These are phyloP conservation scores for Dalechampia spathulata DNA, from an alignment of 441 rosid genomes.

Conservation along the genomic window DNA sequence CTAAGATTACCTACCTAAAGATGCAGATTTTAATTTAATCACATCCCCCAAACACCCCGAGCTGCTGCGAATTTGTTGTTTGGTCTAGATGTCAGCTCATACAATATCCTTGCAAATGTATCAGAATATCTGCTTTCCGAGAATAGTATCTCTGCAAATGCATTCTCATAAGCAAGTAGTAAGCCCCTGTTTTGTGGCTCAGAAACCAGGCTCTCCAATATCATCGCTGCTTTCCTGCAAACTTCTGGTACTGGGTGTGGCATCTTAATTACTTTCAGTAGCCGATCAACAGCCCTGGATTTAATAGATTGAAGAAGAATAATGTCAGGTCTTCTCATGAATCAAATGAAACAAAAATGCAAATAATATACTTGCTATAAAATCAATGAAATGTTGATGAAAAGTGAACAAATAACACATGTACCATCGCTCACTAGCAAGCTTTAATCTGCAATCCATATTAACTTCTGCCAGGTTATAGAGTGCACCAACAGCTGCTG, in stretches of 20 bases:
- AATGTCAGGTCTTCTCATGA: neutral
- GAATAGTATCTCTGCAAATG: conserved; percentile 83
- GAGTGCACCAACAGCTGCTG: conserved; percentile 91
- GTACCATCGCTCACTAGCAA: conserved; percentile 91
- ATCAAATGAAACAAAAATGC: neutral
- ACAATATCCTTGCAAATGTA: conserved; percentile 81
- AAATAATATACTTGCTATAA: neutral
- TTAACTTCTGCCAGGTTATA: conserved; percentile 89
- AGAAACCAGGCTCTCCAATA: conserved; percentile 76
- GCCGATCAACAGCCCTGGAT: conserved; percentile 85
- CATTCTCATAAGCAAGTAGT: conserved; percentile 73
- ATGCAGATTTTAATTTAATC: conserved; percentile 21
- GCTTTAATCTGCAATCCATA: conserved; percentile 94
- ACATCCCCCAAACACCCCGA: conserved; percentile 96
- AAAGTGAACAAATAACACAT: neutral
- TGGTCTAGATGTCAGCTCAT: conserved; percentile 83
- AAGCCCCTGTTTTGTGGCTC: conserved; percentile 84
- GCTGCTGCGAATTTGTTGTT: conserved; percentile 81
- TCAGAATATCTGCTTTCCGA: conserved; percentile 78
- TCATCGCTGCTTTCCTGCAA: conserved; percentile 92
- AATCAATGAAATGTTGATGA: too few species aligned
- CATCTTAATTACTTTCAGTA: conserved; percentile 66
- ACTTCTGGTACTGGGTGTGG: conserved; percentile 95
- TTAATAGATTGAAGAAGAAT: neutral
- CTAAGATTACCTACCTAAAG: neutral